phyloP scores from a whole-genome alignment of 345 rosid species.

The Aurinia saxatilis region DNA sequence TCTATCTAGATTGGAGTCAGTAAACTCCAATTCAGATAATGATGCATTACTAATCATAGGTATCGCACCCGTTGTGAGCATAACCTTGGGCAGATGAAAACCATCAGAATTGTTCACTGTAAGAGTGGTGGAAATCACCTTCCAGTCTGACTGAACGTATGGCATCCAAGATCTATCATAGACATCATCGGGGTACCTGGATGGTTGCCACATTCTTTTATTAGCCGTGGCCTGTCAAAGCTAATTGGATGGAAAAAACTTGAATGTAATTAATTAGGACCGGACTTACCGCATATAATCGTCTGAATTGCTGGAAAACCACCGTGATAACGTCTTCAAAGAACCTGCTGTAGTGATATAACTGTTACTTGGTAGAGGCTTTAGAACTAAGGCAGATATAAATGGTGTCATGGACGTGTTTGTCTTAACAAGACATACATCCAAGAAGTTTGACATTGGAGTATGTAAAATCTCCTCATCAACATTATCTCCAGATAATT shows the following conservation, averaged over 20 bases:
- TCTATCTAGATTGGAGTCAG: neutral
- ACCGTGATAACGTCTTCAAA: neutral
- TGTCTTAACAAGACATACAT: conserved; percentile 35
- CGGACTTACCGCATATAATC: neutral
- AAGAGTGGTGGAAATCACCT: conserved; percentile 1
- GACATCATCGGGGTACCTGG: conserved; percentile 16
- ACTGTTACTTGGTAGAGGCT: neutral
- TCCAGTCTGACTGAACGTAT: neutral
- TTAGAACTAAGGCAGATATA: neutral
- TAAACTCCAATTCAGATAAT: neutral
- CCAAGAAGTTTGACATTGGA: neutral
- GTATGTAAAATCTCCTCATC: conserved; percentile 22
- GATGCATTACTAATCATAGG: conserved; percentile 24
- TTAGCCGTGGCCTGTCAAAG: neutral
- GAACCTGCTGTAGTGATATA: conserved; percentile 18
- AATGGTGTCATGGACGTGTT: conserved; percentile 17
- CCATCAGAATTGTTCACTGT: neutral
- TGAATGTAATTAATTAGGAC: no score
- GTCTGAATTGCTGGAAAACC: neutral
- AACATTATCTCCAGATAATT: neutral
- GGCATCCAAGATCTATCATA: conserved; percentile 17
- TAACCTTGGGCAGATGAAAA: conserved; percentile 7
- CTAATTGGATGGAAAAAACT: no score
- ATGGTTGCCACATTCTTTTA: neutral
- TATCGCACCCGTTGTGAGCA: conserved; percentile 29